phyloP scores from a whole-genome alignment of 164 flowering plant species.

The Piper longum region DNA sequence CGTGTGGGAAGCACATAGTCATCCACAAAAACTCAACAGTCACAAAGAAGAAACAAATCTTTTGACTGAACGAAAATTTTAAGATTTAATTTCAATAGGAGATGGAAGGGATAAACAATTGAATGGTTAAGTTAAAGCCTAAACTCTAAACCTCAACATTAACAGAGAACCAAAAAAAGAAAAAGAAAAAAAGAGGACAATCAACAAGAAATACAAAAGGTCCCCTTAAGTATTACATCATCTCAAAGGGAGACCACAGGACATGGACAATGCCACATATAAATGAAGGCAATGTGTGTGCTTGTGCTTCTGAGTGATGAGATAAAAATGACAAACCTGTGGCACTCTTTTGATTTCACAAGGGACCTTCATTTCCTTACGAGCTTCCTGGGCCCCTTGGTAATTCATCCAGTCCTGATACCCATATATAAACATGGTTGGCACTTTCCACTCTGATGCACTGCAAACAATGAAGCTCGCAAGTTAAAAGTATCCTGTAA shows the following conservation, averaged over 20 bases:
- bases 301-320: constrained; percentile 2
- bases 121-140: no score
- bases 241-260: not conserved
- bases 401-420: constrained; percentile 86
- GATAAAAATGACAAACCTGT: constrained; percentile 37
- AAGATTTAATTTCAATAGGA: not conserved
- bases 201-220: no score
- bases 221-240: no score
- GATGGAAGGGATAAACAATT: no score
- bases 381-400: constrained; percentile 82
- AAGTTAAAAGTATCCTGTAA: not conserved
- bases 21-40: no score
- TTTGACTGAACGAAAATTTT: no score
- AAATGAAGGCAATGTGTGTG: not conserved
- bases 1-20: no score
- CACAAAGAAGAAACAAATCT: no score
- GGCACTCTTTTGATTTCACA: constrained; percentile 93
- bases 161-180: not conserved
- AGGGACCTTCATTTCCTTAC: constrained; percentile 78
- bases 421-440: constrained; percentile 91
- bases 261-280: not conserved
- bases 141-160: not conserved
- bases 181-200: no score
- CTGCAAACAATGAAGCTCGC: constrained; percentile 23
- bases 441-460: constrained; percentile 93